Conservation (phyloP, 2,329 filamentous ascomycete species). For the Sphaerostilbella broomeana region DNA sequence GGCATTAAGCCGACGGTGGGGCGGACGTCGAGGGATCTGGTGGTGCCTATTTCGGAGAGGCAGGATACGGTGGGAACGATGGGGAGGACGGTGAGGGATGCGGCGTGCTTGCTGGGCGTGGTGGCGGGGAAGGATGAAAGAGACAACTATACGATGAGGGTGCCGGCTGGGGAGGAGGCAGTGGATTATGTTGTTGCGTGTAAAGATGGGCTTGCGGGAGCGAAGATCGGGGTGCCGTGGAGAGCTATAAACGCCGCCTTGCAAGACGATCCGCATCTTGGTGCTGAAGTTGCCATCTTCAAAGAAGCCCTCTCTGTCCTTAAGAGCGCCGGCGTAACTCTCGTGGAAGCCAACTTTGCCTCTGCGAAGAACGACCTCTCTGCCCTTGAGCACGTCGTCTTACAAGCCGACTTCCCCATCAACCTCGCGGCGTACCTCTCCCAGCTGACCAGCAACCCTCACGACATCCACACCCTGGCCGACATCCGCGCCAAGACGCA, state of each 20-base stretch:
- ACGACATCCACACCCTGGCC: constrained; percentile 46
- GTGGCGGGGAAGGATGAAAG: constrained; percentile 54
- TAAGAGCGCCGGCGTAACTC: constrained; percentile 47
- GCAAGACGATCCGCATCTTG: constrained; percentile 13
- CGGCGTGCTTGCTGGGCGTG: constrained; percentile 51
- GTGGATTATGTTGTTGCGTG: constrained; percentile 56
- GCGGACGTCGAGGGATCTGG: constrained; percentile 52
- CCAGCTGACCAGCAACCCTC: constrained; percentile 45
- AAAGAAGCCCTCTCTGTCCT: constrained; percentile 44
- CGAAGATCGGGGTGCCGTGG: constrained; percentile 56
- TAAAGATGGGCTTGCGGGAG: constrained; percentile 46
- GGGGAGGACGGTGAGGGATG: constrained; percentile 56
- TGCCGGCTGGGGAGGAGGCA: constrained; percentile 34
- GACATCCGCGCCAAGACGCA: constrained; percentile 52
- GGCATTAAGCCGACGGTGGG: constrained; percentile 64
- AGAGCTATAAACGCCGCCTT: constrained; percentile 43
- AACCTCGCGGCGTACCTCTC: constrained; percentile 51
- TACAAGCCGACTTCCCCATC: constrained; percentile 53
- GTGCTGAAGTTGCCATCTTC: constrained; percentile 41
- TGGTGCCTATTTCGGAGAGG: constrained; percentile 57
- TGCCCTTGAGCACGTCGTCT: constrained; percentile 30
- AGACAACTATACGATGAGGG: constrained; percentile 51
- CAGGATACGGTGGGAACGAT: constrained; percentile 60
- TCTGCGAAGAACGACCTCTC: not conserved
- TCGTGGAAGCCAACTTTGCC: constrained; percentile 47